Base-by-base conservation (phyloP, 345 rosid genomes). In the Salix brachista region DNA sequence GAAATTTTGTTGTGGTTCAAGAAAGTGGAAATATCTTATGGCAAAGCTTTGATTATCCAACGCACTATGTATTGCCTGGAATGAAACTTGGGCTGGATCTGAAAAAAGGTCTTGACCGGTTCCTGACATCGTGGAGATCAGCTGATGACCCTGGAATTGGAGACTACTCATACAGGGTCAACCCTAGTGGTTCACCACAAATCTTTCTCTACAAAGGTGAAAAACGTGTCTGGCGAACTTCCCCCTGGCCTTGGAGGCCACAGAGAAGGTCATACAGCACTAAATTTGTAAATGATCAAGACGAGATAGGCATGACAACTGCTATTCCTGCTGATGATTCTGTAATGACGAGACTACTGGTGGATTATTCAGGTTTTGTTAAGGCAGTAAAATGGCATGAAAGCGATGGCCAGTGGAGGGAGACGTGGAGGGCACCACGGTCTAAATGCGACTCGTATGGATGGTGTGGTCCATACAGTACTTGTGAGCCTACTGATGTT, bases 1-100 rank as follows among this genome's bases (percentile, higher is more conserved):
- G 79, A 28, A 70, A 77, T 58, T 12, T 77, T 7, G 74, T 70
- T 30, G 4, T 69, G 69, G 39, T 70, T 23, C 36, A 60, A 36
- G 3, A 41, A 41, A 41, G 44, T 41, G 13, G 44, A 41, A 41
- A 41, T 41, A 41, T 41, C 0, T 41, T 41, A n/a, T n/a, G n/a
- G n/a, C n/a, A n/a, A n/a, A n/a, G n/a, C n/a, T n/a, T n/a, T n/a
- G n/a, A n/a, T n/a, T n/a, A 67, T 37, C 70, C 44, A 7, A 36
- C 41, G 32, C 32, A 18, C 46, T 12, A 8, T 67, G 46, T 41
- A 2, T 28, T 67, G 7, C 30, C 48, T 3, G 17, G 14, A 34
- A 36, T 41, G 41, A 67, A n/a, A 39, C 28, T 34, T 17, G 70
- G 70, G 8, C n/a, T 54, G n/a, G n/a, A 54, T 54, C n/a, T 8